Percentiles rank a stretch among this genome's conserved stretches.
Conservation (phyloP, 106 monocot species). For the Platanthera guangdongensis region DNA sequence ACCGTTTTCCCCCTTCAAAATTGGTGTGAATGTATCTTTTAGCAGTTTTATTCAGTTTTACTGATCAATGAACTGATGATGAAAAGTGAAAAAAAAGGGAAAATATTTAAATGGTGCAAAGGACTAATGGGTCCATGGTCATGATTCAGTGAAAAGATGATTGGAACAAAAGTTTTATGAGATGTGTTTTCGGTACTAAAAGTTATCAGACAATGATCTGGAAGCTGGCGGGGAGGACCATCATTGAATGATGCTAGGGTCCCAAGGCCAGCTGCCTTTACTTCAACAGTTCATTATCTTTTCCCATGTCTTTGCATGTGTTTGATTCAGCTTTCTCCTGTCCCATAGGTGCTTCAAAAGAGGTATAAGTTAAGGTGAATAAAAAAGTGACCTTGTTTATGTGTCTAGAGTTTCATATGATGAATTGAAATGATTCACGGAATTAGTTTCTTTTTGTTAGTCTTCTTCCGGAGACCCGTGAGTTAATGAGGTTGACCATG, state of each 20-base stretch:
- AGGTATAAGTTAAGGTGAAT: no score
- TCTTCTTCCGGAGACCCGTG: no score
- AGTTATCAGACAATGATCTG: conserved; percentile 2
- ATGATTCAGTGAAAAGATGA: neutral
- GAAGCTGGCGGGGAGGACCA: neutral
- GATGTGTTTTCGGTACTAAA: neutral
- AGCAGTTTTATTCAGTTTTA: neutral
- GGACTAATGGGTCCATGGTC: conserved; percentile 1
- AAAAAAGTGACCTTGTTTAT: no score
- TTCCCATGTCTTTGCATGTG: neutral
- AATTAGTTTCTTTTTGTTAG: no score
- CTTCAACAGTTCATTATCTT: neutral
- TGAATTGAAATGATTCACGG: no score
- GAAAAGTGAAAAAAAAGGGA: neutral
- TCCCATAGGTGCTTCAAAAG: no score
- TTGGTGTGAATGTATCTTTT: neutral
- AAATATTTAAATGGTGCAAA: neutral
- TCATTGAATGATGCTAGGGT: neutral
- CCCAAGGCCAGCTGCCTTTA: conserved; percentile 5
- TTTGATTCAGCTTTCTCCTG: neutral
- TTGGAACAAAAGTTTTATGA: neutral
- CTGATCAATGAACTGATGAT: neutral
- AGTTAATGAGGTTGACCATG: no score
- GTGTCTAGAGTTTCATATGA: no score
- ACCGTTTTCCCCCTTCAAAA: neutral